A percentile compares a stretch with the other conserved stretches of the same genome.
phyloP scores from a whole-genome alignment of 2,329 filamentous ascomycete species.

The Canariomyces notabilis region DNA sequence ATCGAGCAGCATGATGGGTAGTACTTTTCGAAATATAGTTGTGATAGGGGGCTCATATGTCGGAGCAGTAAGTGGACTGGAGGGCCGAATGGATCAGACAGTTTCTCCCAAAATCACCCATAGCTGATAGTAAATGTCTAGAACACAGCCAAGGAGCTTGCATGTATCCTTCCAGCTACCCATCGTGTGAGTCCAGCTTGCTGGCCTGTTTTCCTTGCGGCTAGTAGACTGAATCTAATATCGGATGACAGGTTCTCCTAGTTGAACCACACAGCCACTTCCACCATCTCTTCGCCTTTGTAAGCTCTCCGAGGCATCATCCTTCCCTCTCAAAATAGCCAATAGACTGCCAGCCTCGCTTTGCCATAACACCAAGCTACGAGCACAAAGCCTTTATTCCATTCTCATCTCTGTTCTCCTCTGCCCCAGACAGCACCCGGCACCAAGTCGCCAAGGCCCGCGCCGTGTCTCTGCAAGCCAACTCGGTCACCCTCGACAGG shows the following conservation, averaged over 20 bases:
- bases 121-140: too few species aligned
- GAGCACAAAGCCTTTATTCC: conserved; percentile 47
- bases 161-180: conserved; percentile 35
- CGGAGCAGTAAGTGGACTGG: conserved; percentile 31
- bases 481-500: conserved; percentile 33
- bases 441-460: conserved; percentile 33
- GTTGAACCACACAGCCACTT: conserved; percentile 48
- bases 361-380: conserved; percentile 37
- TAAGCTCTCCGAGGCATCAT: conserved; percentile 14
- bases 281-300: conserved; percentile 44
- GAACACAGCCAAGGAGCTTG: conserved; percentile 32
- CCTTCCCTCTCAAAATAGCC: not conserved
- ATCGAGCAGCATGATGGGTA: conserved; percentile 3
- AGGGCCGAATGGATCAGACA: not conserved
- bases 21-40: conserved; percentile 34
- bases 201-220: not conserved
- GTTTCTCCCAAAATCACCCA: too few species aligned
- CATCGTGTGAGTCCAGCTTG: conserved; percentile 26
- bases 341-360: conserved; percentile 34
- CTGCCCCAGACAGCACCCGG: conserved; percentile 28
- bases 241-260: conserved; percentile 30
- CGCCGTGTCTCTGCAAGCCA: conserved; percentile 28
- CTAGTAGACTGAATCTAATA: not conserved
- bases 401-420: conserved; percentile 33
- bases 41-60: conserved; percentile 45